These are phyloP conservation scores for Raphanus hybrid DNA, from an alignment of 441 rosid genomes.

Conservation along the genomic window DNA sequence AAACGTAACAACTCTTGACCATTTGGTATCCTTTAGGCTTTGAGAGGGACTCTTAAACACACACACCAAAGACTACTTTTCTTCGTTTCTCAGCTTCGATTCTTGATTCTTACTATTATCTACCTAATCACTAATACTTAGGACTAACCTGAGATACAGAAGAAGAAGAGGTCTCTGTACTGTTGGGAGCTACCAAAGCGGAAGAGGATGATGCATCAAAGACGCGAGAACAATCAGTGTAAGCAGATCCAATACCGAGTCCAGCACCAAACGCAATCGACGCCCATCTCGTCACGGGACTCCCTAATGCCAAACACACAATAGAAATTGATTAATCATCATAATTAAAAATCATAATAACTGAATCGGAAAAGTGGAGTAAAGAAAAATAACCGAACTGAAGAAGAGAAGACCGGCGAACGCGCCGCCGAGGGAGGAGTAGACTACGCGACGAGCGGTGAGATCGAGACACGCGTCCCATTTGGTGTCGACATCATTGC, in stretches of 20 bases:
- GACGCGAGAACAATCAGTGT: constrained; percentile 66
- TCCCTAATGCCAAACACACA: constrained; percentile 48
- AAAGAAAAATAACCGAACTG: constrained; percentile 53
- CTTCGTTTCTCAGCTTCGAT: too few species aligned
- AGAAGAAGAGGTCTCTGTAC: too few species aligned
- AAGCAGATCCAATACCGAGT: constrained; percentile 86
- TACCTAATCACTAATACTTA: too few species aligned
- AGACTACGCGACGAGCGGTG: constrained; percentile 74
- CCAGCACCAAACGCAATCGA: constrained; percentile 93
- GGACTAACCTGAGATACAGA: too few species aligned
- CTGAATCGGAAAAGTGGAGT: neutral
- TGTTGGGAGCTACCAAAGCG: too few species aligned
- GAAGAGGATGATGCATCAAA: constrained; percentile 44
- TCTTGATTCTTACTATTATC: too few species aligned
- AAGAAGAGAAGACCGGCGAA: constrained; percentile 84
- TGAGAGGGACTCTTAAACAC: too few species aligned
- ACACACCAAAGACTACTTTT: too few species aligned
- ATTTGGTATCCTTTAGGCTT: too few species aligned
- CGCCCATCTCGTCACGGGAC: constrained; percentile 83
- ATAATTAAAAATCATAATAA: neutral
- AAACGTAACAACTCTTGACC: too few species aligned
- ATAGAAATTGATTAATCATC: neutral
- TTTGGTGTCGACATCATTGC: constrained; percentile 70
- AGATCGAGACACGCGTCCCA: constrained; percentile 96
- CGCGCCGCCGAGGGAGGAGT: constrained; percentile 83